Evolutionary conservation across 345 rosid genomes (phyloP).

Genomic region (Leavenworthia alabamica): DNA sequence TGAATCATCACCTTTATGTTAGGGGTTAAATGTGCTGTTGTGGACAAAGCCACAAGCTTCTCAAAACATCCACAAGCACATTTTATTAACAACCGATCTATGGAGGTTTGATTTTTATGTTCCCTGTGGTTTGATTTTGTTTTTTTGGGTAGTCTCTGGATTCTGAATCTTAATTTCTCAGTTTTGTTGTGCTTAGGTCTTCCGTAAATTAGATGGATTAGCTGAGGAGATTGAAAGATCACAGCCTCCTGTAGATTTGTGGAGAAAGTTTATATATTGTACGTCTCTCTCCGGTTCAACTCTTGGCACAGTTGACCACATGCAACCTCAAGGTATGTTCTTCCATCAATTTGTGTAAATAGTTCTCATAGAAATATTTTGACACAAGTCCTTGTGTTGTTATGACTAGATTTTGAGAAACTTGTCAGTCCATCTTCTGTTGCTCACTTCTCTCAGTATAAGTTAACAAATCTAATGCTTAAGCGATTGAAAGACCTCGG

Average conservation of each 20-base stretch:
- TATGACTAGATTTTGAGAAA: conserved; percentile 66
- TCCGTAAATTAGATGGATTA: conserved; percentile 71
- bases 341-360: background rate
- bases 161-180: background rate
- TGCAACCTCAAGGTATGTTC: conserved; percentile 84
- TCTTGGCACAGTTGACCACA: conserved; percentile 90
- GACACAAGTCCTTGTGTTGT: background rate
- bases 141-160: background rate
- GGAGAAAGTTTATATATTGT: conserved; percentile 94
- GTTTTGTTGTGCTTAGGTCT: conserved; percentile 40
- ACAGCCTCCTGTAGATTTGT: conserved; percentile 78
- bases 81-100: conserved; percentile 88
- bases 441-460: conserved; percentile 90
- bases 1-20: conserved; percentile 12
- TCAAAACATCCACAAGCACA: conserved; percentile 90
- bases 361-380: background rate
- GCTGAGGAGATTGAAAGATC: conserved; percentile 76
- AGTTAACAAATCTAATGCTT: conserved; percentile 54
- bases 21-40: conserved; percentile 67
- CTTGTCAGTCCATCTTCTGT: conserved; percentile 79
- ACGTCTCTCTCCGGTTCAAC: conserved; percentile 77
- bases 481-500: conserved; percentile 54
- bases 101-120: conserved; percentile 62
- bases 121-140: background rate
- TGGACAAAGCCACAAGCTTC: conserved; percentile 69